Evolutionary conservation across 768 basidiomycete species (phyloP), one percentile per base, ranked within the genome.

Genomic region (Tricholoma saponaceum): DNA sequence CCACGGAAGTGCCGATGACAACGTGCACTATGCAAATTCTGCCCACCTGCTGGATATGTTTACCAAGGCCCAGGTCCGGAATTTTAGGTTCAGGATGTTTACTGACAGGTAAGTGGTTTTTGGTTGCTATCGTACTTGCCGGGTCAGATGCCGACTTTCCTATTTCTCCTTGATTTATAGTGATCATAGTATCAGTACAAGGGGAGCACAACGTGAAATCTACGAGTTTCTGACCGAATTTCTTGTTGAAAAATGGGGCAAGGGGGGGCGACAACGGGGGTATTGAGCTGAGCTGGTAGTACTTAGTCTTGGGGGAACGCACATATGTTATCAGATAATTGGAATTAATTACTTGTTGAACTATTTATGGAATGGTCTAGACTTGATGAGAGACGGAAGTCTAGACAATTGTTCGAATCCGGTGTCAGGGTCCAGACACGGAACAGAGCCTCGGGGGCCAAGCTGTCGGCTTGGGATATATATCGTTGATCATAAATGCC

Each of bases 1-100:
- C 9, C 95, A 98, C 65, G 97, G 97, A 28, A 93, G 87, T 62
- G 96, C 88, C 8, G 96, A 98, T 69, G 96, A 98, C 69, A 98
- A 98, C 66, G 95, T 99, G 46, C 97, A 99, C 72, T 95, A 83
- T 66, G 84, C 90, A 37, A 95, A 99, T 73, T 86, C 90, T 54
- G 94, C 94, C 12, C 90, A 90, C 63, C 67, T 99, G 65, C 73
- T 99, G 33, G 96, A 98, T 71, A 95, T 97, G 86, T 82, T 99
- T 63, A 98, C 95, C 0, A 75, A 77, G 64, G 86, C 79, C 23
- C 76, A 85, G 56, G 82, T 98, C 46, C 78, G 87, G 64, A 80
- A 81, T 59, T 90, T 87, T 66, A 80, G 88, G 66, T 97, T 98
- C 74, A 83, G 95, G 67, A 92, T 98, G 91, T 99, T 98, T 73